Evolutionary conservation across 352 stramenopile genomes (phyloP).

Genomic region (Pythium volutum): DNA sequence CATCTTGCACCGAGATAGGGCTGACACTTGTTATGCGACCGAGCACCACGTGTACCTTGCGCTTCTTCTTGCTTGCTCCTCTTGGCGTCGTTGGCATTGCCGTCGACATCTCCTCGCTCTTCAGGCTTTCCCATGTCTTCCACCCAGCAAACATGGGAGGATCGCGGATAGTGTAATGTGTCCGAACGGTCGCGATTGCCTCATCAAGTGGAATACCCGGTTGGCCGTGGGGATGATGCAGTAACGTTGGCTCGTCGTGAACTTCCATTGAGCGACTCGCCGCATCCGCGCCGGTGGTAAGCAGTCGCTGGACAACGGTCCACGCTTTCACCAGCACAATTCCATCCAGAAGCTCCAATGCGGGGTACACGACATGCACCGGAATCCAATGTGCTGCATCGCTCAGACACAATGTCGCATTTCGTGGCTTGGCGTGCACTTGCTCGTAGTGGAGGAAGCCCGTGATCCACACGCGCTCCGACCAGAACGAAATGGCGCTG

Average conservation of each 20-base stretch:
- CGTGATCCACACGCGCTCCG: constrained; percentile 38
- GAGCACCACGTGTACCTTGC: constrained; percentile 38
- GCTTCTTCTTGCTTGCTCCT: constrained; percentile 38
- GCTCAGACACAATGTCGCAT: constrained; percentile 26
- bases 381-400: constrained; percentile 32
- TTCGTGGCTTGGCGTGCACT: neutral
- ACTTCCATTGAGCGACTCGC: constrained; percentile 42
- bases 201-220: constrained; percentile 13
- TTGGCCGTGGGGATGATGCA: neutral
- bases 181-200: constrained; percentile 28
- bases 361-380: constrained; percentile 40
- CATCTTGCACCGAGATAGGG: constrained; percentile 46
- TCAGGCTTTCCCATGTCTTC: constrained; percentile 25
- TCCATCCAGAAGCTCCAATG: constrained; percentile 33
- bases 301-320: constrained; percentile 35
- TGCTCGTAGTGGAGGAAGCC: constrained; percentile 38
- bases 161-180: constrained; percentile 35
- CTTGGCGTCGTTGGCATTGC: neutral
- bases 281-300: neutral
- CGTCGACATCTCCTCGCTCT: neutral
- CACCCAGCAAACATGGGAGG: constrained; percentile 43
- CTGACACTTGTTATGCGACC: constrained; percentile 52
- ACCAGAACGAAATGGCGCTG: constrained; percentile 32
- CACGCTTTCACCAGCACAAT: constrained; percentile 61
- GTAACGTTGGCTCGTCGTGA: constrained; percentile 18